A percentile compares a stretch with the other conserved stretches of the same genome.
These are phyloP conservation scores for Cucurbita argyrosperma DNA, from an alignment of 306 rosid genomes.

Conservation along the genomic window DNA sequence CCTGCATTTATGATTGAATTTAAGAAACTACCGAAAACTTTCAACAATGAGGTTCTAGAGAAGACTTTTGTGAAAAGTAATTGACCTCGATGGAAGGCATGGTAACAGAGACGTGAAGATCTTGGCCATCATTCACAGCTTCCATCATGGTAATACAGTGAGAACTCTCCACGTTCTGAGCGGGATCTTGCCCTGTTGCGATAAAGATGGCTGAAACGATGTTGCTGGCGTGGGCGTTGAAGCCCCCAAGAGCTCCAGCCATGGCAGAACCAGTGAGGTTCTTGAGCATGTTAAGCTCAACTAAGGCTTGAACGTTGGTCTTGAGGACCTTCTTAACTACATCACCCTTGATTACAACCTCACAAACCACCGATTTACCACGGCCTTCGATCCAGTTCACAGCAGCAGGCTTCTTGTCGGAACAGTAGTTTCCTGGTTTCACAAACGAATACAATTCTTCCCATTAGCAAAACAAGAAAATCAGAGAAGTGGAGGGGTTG, in stretches of 20 bases:
- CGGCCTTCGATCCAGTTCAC: conserved; percentile 16
- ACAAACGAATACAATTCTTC: not conserved
- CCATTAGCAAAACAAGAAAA: not conserved
- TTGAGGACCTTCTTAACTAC: conserved; percentile 13
- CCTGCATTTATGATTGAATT: not conserved
- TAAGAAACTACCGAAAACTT: not conserved
- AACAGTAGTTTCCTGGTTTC: conserved; percentile 6
- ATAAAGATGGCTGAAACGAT: conserved; percentile 6
- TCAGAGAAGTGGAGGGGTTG: not conserved
- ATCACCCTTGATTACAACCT: conserved; percentile 3
- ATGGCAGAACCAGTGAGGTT: conserved; percentile 13
- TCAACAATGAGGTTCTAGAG: not conserved
- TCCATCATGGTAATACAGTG: conserved; percentile 14
- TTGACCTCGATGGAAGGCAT: conserved; percentile 14
- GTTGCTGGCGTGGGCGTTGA: conserved; percentile 15
- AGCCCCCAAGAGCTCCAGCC: conserved; percentile 18
- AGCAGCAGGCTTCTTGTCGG: conserved; percentile 14
- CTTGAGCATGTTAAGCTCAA: conserved; percentile 15
- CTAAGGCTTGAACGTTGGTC: conserved; percentile 8
- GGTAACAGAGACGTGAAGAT: conserved; percentile 14
- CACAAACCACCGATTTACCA: conserved; percentile 15
- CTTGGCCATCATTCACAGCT: conserved; percentile 11
- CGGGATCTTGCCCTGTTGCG: conserved; percentile 18
- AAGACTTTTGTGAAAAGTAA: not conserved
- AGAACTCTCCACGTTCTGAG: conserved; percentile 15